Evolutionary conservation across 192 early-diverging fungal genomes (phyloP).

Genomic region (Rhizophagus sp.): DNA sequence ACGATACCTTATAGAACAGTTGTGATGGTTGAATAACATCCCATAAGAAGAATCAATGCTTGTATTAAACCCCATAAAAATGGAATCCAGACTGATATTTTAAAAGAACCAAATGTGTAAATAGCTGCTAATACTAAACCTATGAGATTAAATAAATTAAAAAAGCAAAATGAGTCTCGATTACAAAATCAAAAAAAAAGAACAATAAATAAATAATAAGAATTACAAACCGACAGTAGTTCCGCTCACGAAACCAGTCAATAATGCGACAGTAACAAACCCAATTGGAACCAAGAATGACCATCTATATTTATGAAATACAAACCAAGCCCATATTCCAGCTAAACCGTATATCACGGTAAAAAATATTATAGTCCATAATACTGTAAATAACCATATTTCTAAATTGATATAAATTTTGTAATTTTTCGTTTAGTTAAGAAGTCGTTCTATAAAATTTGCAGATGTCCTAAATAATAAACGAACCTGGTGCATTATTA

Average conservation of each 20-base stretch:
- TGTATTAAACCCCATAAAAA: slow-evolving; percentile 70
- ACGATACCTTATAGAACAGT: slow-evolving; percentile 42
- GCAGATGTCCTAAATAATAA: not conserved
- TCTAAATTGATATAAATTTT: slow-evolving; percentile 37
- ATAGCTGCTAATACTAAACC: slow-evolving; percentile 58
- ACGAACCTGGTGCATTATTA: not conserved
- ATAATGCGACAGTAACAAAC: slow-evolving; percentile 36
- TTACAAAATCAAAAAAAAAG: not conserved
- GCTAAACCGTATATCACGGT: slow-evolving; percentile 60
- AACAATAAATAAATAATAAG: too few species aligned
- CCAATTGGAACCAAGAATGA: slow-evolving; percentile 38
- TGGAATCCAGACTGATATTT: slow-evolving; percentile 74
- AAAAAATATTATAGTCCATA: slow-evolving; percentile 66
- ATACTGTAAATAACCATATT: slow-evolving; percentile 58
- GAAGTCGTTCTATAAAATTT: not conserved
- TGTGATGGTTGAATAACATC: slow-evolving; percentile 60
- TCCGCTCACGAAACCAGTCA: slow-evolving; percentile 47
- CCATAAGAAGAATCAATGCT: slow-evolving; percentile 61
- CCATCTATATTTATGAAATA: slow-evolving; percentile 48
- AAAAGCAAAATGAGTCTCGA: not conserved
- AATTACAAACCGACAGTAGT: slow-evolving; percentile 41
- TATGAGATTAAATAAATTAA: slow-evolving; percentile 23
- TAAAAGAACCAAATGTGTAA: slow-evolving; percentile 64
- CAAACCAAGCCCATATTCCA: slow-evolving; percentile 54
- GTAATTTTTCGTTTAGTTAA: not conserved